These are phyloP conservation scores for Talaromyces borbonicus DNA, from an alignment of 495 filamentous ascomycete species.

Conservation along the genomic window DNA sequence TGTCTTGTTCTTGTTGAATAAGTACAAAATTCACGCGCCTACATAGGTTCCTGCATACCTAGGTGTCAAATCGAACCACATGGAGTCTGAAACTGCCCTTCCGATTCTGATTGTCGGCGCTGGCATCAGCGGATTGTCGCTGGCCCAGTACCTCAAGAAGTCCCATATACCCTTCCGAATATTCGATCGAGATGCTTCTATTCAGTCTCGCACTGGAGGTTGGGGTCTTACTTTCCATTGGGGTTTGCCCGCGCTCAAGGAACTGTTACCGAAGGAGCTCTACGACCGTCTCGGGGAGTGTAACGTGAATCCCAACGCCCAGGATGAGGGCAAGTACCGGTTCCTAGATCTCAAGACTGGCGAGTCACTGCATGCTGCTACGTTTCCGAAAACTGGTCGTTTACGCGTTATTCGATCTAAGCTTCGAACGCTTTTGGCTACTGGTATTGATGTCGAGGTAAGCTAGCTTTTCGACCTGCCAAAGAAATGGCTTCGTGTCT, in stretches of 20 bases:
- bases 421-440: constrained; percentile 35
- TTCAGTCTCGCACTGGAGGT: constrained; percentile 35
- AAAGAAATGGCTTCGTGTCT: not conserved
- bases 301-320: constrained; percentile 35
- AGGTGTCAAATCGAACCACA: not conserved
- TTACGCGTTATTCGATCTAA: constrained; percentile 41
- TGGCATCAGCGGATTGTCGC: constrained; percentile 47
- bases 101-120: constrained; percentile 48
- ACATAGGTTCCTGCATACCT: not conserved
- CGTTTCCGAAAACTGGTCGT: constrained; percentile 37
- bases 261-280: constrained; percentile 40
- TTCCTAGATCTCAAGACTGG: constrained; percentile 45
- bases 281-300: constrained; percentile 37
- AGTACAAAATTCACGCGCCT: not conserved
- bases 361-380: constrained; percentile 24
- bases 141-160: constrained; percentile 48
- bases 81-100: not conserved
- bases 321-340: constrained; percentile 41
- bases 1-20: not conserved
- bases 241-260: constrained; percentile 39
- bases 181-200: constrained; percentile 43
- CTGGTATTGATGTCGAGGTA: constrained; percentile 38
- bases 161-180: constrained; percentile 35
- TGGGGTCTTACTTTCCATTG: constrained; percentile 55
- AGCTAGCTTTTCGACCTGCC: not conserved